Conservation (phyloP, 2,329 filamentous ascomycete species). For the Ceratocystis colombiana region DNA sequence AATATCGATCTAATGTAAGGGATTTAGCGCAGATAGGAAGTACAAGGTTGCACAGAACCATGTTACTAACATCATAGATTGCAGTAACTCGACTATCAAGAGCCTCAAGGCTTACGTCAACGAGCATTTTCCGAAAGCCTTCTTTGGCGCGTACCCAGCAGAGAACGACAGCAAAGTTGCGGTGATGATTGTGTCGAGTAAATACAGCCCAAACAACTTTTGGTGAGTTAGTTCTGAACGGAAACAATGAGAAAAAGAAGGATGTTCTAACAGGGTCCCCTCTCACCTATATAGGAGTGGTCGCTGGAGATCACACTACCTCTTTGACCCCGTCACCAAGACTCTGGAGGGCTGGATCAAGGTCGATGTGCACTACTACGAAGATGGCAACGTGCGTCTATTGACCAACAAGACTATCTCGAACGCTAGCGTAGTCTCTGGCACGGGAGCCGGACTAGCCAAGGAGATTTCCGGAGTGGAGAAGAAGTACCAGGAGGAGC, state of each 20-base stretch:
- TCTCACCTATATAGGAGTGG: slow-evolving; percentile 58
- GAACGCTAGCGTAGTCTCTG: slow-evolving; percentile 47
- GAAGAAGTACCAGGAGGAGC: slow-evolving; percentile 90
- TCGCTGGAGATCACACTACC: slow-evolving; percentile 85
- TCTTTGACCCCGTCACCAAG: slow-evolving; percentile 58
- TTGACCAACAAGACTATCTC: slow-evolving; percentile 72
- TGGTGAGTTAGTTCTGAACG: slow-evolving; percentile 48
- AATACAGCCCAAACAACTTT: slow-evolving; percentile 96
- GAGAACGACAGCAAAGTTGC: slow-evolving; percentile 67
- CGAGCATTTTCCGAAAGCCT: slow-evolving; percentile 79
- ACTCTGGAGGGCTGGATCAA: slow-evolving; percentile 70
- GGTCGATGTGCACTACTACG: slow-evolving; percentile 98
- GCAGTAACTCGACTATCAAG: slow-evolving; percentile 69
- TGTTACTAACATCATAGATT: too few relatives aligned
- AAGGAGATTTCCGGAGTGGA: slow-evolving; percentile 70
- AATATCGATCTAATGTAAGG: slow-evolving; percentile 71
- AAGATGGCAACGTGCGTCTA: slow-evolving; percentile 93
- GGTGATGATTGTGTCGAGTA: slow-evolving; percentile 80
- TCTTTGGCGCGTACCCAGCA: slow-evolving; percentile 72
- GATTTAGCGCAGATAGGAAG: neutral
- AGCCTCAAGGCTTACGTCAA: slow-evolving; percentile 62
- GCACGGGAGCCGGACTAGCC: slow-evolving; percentile 57
- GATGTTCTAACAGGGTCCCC: neutral
- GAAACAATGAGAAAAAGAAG: too few relatives aligned
- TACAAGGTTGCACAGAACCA: too few relatives aligned